Conservation (phyloP, 345 rosid genomes). For the Melastoma malabathricum region DNA sequence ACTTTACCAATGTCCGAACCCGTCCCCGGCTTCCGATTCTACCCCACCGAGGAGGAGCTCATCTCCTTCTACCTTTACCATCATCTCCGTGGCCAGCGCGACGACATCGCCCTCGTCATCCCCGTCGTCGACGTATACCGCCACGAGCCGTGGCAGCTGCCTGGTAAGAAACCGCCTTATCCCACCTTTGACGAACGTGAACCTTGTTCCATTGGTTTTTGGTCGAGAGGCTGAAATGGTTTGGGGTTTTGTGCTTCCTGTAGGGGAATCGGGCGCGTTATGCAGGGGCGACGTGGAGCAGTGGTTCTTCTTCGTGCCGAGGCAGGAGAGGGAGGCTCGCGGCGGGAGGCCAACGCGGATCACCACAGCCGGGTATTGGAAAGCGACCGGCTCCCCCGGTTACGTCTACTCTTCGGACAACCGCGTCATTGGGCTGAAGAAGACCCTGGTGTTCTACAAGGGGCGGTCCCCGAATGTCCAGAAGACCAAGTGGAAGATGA, state of each 20-base stretch:
- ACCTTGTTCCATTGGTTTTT: neutral
- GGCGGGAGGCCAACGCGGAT: slow-evolving; percentile 80
- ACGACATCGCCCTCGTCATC: slow-evolving; percentile 43
- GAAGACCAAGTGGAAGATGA: slow-evolving; percentile 95
- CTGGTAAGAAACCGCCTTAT: slow-evolving; percentile 23
- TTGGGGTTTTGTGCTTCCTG: slow-evolving; percentile 11
- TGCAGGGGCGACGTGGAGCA: slow-evolving; percentile 68
- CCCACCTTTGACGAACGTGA: neutral
- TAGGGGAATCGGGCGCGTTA: slow-evolving; percentile 50
- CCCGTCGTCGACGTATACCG: slow-evolving; percentile 46
- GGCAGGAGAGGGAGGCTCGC: slow-evolving; percentile 73
- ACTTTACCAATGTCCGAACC: slow-evolving; percentile 16
- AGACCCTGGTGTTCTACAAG: slow-evolving; percentile 84
- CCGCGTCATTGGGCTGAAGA: slow-evolving; percentile 64
- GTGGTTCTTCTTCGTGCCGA: slow-evolving; percentile 85
- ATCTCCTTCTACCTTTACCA: slow-evolving; percentile 61
- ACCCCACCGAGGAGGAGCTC: slow-evolving; percentile 88
- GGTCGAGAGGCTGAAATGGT: neutral
- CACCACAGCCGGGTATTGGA: slow-evolving; percentile 87
- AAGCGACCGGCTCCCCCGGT: slow-evolving; percentile 87
- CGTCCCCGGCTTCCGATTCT: slow-evolving; percentile 58
- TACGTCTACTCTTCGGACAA: slow-evolving; percentile 60
- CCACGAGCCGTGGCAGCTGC: slow-evolving; percentile 64
- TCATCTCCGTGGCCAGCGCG: slow-evolving; percentile 44
- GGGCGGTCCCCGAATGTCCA: slow-evolving; percentile 79